Percentiles rank a stretch among this genome's conserved stretches.
Evolutionary conservation across 2,329 filamentous ascomycete genomes (phyloP).

Genomic region (Ascocoryne sarcoides): DNA sequence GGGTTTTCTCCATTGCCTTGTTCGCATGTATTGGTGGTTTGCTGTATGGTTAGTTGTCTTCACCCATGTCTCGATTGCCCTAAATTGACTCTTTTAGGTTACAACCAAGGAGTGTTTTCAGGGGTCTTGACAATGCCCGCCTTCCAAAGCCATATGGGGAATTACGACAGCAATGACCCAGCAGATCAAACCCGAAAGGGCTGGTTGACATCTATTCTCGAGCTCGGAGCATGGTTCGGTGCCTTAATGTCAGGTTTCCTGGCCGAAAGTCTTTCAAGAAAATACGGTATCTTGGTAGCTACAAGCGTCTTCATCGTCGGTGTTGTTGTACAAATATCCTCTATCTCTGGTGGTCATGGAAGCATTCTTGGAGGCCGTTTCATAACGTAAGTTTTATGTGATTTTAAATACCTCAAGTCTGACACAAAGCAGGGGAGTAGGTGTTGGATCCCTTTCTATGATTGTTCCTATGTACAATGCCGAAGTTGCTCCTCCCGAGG

Average conservation of each 20-base stretch:
- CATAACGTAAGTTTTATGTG: constrained; percentile 41
- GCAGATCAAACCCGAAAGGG: constrained; percentile 47
- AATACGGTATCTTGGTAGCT: constrained; percentile 60
- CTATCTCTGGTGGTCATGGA: constrained; percentile 45
- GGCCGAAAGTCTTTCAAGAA: constrained; percentile 61
- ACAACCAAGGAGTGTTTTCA: constrained; percentile 72
- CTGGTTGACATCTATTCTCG: constrained; percentile 59
- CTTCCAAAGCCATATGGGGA: constrained; percentile 46
- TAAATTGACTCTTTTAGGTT: constrained; percentile 45
- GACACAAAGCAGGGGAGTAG: constrained; percentile 42
- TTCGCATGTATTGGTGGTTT: constrained; percentile 56
- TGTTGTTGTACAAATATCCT: constrained; percentile 58
- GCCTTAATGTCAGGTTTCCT: constrained; percentile 60
- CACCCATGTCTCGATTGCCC: constrained; percentile 30
- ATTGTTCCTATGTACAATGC: constrained; percentile 48
- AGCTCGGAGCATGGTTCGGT: constrained; percentile 71
- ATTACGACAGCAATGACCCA: constrained; percentile 38
- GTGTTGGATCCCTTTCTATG: constrained; percentile 59
- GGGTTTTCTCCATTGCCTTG: constrained; percentile 49
- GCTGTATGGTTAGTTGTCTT: constrained; percentile 31
- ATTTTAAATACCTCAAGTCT: constrained; percentile 1
- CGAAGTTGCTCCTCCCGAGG: constrained; percentile 51
- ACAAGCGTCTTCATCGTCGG: constrained; percentile 61
- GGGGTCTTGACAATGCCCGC: constrained; percentile 53
- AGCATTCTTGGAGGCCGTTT: constrained; percentile 64